Percentiles rank a stretch among this genome's conserved stretches.
Conservation (phyloP, 257 asterid species). For the Jacaranda copaia region DNA sequence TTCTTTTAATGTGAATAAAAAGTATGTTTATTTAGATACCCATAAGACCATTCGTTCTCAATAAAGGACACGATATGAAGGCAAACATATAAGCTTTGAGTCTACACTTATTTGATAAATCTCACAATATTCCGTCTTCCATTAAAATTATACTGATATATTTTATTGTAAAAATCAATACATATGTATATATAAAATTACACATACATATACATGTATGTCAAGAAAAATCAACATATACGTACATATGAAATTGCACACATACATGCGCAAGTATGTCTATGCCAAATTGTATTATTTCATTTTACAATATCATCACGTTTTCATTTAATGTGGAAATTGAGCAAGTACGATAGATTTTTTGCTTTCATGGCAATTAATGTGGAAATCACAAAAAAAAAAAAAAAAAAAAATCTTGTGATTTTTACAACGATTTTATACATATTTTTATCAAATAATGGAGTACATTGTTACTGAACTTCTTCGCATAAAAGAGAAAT, state of each 20-base stretch:
- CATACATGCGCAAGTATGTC: not conserved
- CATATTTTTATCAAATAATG: too few relatives aligned
- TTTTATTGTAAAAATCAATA: not conserved
- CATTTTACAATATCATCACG: too few relatives aligned
- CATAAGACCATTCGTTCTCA: slow-evolving; percentile 90
- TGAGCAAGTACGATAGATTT: too few relatives aligned
- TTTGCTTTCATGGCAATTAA: too few relatives aligned
- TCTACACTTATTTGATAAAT: slow-evolving; percentile 70
- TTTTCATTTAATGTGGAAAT: too few relatives aligned
- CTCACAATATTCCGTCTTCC: slow-evolving; percentile 69
- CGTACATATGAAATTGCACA: not conserved
- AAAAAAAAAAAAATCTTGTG: too few relatives aligned
- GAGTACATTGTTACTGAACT: too few relatives aligned
- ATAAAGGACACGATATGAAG: slow-evolving; percentile 87
- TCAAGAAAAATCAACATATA: not conserved
- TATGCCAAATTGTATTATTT: too few relatives aligned
- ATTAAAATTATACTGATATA: slow-evolving; percentile 74
- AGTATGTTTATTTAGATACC: slow-evolving; percentile 49
- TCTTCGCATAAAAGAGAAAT: too few relatives aligned
- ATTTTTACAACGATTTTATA: too few relatives aligned
- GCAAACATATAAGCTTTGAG: slow-evolving; percentile 81
- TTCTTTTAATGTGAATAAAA: too few relatives aligned
- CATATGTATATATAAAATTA: not conserved
- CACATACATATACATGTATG: not conserved
- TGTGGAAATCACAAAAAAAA: too few relatives aligned